Evolutionary conservation across 495 filamentous ascomycete genomes (phyloP).

Genomic region (Neurospora discreta): DNA sequence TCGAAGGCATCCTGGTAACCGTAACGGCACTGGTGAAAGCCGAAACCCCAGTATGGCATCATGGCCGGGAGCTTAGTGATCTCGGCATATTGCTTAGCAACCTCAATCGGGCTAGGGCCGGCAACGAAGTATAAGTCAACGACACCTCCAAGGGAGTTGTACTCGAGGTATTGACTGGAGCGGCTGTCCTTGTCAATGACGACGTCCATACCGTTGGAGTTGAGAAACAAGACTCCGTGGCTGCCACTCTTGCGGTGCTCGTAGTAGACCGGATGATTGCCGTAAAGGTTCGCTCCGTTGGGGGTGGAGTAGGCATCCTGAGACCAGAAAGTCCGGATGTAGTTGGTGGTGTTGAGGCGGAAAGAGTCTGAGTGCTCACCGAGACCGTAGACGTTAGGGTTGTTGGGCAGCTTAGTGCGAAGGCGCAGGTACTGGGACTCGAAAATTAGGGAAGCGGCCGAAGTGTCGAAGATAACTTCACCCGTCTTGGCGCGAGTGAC

Average conservation of each 20-base stretch:
- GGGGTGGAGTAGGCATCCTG: constrained; percentile 54
- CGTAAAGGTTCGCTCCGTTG: constrained; percentile 59
- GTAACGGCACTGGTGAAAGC: constrained; percentile 76
- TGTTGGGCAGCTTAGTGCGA: constrained; percentile 53
- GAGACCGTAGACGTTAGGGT: constrained; percentile 67
- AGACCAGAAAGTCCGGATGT: constrained; percentile 71
- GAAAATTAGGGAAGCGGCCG: constrained; percentile 58
- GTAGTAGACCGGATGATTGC: constrained; percentile 75
- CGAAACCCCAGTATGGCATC: constrained; percentile 80
- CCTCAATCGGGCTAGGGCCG: constrained; percentile 60
- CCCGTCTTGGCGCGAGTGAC: constrained; percentile 49
- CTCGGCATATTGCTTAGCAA: constrained; percentile 62
- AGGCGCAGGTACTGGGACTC: constrained; percentile 70
- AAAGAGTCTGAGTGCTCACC: constrained; percentile 72
- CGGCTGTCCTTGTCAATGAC: constrained; percentile 56
- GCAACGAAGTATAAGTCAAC: constrained; percentile 78
- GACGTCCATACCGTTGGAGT: constrained; percentile 82
- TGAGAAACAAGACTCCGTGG: constrained; percentile 75
- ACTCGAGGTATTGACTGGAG: constrained; percentile 66
- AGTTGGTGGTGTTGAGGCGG: constrained; percentile 58
- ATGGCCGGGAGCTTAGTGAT: constrained; percentile 59
- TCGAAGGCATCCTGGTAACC: constrained; percentile 69
- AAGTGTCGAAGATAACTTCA: constrained; percentile 73
- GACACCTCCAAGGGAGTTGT: constrained; percentile 71
- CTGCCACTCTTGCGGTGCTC: constrained; percentile 62